Base-by-base conservation (phyloP, 331 rosid genomes). In the Arachis monticola region DNA sequence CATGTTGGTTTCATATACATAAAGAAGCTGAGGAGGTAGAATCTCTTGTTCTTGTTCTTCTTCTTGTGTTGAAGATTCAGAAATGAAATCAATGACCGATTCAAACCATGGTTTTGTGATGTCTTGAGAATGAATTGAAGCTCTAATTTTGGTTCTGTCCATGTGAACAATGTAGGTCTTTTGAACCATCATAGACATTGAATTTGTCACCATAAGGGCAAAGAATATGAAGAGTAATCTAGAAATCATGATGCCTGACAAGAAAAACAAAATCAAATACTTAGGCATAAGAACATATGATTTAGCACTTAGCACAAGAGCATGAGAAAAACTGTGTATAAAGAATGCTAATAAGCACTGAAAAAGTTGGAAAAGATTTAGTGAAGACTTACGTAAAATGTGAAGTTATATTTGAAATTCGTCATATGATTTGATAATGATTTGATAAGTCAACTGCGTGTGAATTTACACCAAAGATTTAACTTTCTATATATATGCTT, bases 161-260 rank as follows among this genome's bases (percentile, higher is more conserved):
- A 89, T 86, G 80, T 91, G 91, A 31, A 91, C 75, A 66, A 91
- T 87, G 83, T 83, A 91, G 2, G 91, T 84, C 61, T 86, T 82
- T 40, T 81, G 77, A 51, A 67, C 80, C 72, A 35, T 5, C 0
- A 69, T 22, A 80, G 89, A 88, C 2, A 7, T 55, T 81, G 87
- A 81, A 69, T 76, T 84, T 80, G 79, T 58, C 64, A 80, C 78
- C 84, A 86, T 57, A 31, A 80, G 47, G 50, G 75, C 77, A 12
- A 87, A 12, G 50, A 87, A 22, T 59, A 91, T 14, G 65, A 79
- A 32, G 60, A 63, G 38, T 47, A 68, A 63, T 81, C 80, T 74
- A 13, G 69, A 66, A 10, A 77, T 35, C 91, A 91, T 89, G 79
- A 59, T 64, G 41, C 72, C 91, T 89, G 81, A 60, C 77, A 77